These are phyloP conservation scores for Chimonanthus salicifolius DNA, from an alignment of 164 flowering plant species.

Conservation along the genomic window DNA sequence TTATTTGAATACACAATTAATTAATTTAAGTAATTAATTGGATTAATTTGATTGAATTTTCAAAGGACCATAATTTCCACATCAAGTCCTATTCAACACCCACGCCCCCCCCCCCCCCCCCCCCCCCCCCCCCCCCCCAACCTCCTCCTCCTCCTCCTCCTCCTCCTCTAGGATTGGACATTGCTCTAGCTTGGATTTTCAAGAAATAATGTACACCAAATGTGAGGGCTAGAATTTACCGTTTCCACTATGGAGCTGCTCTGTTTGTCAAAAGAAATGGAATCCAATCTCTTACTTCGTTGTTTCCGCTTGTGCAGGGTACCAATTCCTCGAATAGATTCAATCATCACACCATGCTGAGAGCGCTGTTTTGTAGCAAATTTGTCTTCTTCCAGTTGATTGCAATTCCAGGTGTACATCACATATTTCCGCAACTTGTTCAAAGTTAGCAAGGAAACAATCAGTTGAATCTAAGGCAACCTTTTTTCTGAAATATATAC, in stretches of 20 bases:
- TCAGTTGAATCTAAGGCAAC: slow-evolving; percentile 9
- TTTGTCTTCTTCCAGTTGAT: slow-evolving; percentile 31
- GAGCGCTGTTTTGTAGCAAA: slow-evolving; percentile 19
- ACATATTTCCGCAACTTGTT: slow-evolving; percentile 87
- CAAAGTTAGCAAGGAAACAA: slow-evolving; percentile 8
- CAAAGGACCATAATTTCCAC: too few relatives aligned
- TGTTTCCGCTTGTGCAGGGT: slow-evolving; percentile 34
- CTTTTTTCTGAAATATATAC: too few relatives aligned
- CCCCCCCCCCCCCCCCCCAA: too few relatives aligned
- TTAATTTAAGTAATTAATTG: too few relatives aligned
- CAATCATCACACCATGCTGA: slow-evolving; percentile 22
- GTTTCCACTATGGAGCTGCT: slow-evolving; percentile 22
- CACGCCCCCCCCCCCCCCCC: too few relatives aligned
- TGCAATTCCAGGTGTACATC: slow-evolving; percentile 65
- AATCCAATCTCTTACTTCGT: slow-evolving; percentile 16
- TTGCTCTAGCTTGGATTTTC: too few relatives aligned
- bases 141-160: too few relatives aligned
- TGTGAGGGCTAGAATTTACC: slow-evolving; percentile 27
- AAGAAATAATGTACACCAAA: not conserved
- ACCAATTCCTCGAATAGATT: slow-evolving; percentile 23
- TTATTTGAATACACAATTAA: too few relatives aligned
- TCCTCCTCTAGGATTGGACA: too few relatives aligned
- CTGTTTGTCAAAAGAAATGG: slow-evolving; percentile 30
- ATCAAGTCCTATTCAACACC: too few relatives aligned
- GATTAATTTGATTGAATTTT: too few relatives aligned